Conservation (phyloP, 2,329 filamentous ascomycete species). For the Dactylellina leptospora region DNA sequence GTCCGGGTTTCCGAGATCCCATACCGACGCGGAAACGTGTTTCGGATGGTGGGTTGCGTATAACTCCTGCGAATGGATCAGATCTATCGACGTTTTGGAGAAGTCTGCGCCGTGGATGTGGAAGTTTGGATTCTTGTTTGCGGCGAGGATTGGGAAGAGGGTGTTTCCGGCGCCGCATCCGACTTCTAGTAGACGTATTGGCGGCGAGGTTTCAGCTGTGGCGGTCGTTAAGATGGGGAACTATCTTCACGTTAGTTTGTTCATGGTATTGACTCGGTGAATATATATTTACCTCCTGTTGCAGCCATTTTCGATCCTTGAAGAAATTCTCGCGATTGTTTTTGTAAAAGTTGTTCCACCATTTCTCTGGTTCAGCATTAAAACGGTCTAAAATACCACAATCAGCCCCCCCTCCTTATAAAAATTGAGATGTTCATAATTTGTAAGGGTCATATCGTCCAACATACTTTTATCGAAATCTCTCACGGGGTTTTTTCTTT, state of each 20-base stretch:
- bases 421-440: no score
- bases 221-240: slow-evolving; percentile 86
- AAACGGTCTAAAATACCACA: slow-evolving; percentile 79
- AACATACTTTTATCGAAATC: slow-evolving; percentile 86
- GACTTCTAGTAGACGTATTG: slow-evolving; percentile 81
- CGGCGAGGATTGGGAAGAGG: slow-evolving; percentile 85
- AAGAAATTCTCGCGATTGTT: slow-evolving; percentile 98
- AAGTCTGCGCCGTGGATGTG: slow-evolving; percentile 96
- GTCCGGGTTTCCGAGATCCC: slow-evolving; percentile 73
- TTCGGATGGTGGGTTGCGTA: slow-evolving; percentile 70
- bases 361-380: slow-evolving; percentile 88
- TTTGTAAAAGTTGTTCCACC: slow-evolving; percentile 98
- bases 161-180: slow-evolving; percentile 96
- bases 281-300: slow-evolving; percentile 70
- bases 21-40: slow-evolving; percentile 66
- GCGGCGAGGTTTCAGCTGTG: slow-evolving; percentile 74
- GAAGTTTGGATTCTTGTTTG: slow-evolving; percentile 82
- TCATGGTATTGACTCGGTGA: neutral
- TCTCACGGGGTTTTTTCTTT: slow-evolving; percentile 84
- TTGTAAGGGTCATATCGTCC: neutral
- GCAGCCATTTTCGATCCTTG: slow-evolving; percentile 97
- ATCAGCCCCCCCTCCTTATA: no score
- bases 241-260: slow-evolving; percentile 30
- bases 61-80: slow-evolving; percentile 81
- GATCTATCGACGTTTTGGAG: slow-evolving; percentile 90